These are phyloP conservation scores for Russula virescens DNA, from an alignment of 768 basidiomycete genomes.

Conservation along the genomic window DNA sequence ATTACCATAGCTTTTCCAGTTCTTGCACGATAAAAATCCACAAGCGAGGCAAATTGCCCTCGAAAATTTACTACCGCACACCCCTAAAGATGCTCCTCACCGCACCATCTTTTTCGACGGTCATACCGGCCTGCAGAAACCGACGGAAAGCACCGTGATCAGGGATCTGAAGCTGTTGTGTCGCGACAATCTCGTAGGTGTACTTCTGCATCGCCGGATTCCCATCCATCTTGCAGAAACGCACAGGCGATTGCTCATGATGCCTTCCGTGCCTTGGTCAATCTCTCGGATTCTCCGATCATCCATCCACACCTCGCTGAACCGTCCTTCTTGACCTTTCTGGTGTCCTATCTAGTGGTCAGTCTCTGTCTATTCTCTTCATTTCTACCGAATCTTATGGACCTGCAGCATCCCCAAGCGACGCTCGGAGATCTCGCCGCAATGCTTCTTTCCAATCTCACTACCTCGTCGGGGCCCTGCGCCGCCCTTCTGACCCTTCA, in stretches of 20 bases:
- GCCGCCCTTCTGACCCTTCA: slow-evolving; percentile 56
- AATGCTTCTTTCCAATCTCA: slow-evolving; percentile 97
- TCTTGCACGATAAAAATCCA: slow-evolving; percentile 81
- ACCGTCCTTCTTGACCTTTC: slow-evolving; percentile 64
- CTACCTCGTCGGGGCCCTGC: slow-evolving; percentile 65
- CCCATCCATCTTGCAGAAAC: background rate
- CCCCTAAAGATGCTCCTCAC: slow-evolving; percentile 62
- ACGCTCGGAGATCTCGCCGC: slow-evolving; percentile 89
- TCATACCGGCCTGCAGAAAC: slow-evolving; percentile 47
- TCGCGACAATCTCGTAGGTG: slow-evolving; percentile 74
- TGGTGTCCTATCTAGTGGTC: slow-evolving; percentile 88
- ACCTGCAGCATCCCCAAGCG: slow-evolving; percentile 50
- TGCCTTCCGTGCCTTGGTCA: slow-evolving; percentile 90
- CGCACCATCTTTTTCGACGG: slow-evolving; percentile 70
- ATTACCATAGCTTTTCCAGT: slow-evolving; percentile 59
- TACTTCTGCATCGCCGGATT: slow-evolving; percentile 10
- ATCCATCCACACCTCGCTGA: slow-evolving; percentile 66
- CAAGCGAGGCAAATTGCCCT: slow-evolving; percentile 85
- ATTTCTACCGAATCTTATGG: background rate
- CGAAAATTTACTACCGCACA: slow-evolving; percentile 75
- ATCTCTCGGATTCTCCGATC: slow-evolving; percentile 79
- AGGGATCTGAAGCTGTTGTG: slow-evolving; percentile 83
- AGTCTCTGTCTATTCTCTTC: slow-evolving; percentile 30
- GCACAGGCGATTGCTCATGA: slow-evolving; percentile 83
- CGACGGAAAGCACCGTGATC: slow-evolving; percentile 62